Conservation (phyloP, 768 basidiomycete species). For the Amanita thiersii region DNA sequence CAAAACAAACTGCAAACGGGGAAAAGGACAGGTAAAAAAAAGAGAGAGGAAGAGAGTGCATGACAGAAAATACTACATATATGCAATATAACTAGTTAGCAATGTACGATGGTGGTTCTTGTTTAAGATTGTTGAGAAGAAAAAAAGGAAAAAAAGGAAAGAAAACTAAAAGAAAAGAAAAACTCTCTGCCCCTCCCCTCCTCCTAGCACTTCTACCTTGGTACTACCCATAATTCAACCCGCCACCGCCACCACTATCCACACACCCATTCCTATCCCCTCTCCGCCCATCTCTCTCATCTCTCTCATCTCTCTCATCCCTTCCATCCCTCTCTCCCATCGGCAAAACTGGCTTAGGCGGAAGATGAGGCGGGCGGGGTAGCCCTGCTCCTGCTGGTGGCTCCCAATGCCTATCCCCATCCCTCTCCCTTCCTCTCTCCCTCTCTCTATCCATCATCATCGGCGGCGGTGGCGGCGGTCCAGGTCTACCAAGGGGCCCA, state of each 20-base stretch:
- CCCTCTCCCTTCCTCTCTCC: constrained; percentile 7
- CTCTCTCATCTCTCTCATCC: constrained; percentile 5
- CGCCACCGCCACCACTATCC: constrained; percentile 12
- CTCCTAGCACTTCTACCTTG: no score
- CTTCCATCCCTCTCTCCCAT: constrained; percentile 8
- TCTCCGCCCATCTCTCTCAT: constrained; percentile 6
- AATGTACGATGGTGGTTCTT: no score
- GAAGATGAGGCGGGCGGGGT: constrained; percentile 13
- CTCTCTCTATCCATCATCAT: constrained; percentile 11
- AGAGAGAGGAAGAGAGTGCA: no score
- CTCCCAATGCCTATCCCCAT: background rate
- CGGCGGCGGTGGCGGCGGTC: constrained; percentile 13
- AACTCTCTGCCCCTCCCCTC: no score
- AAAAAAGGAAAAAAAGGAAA: no score
- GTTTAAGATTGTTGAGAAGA: no score
- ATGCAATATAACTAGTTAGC: no score
- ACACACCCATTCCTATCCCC: constrained; percentile 7
- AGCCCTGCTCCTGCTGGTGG: no score
- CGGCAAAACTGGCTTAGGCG: constrained; percentile 13
- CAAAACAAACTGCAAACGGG: no score
- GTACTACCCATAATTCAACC: constrained; percentile 22
- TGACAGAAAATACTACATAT: no score
- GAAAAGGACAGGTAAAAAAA: no score
- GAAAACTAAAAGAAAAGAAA: no score
- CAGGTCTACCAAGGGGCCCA: constrained; percentile 5